Evolutionary conservation across 2,329 filamentous ascomycete species (phyloP), one percentile per base, ranked within the genome.

Genomic region (Leptosphaerulina australis): DNA sequence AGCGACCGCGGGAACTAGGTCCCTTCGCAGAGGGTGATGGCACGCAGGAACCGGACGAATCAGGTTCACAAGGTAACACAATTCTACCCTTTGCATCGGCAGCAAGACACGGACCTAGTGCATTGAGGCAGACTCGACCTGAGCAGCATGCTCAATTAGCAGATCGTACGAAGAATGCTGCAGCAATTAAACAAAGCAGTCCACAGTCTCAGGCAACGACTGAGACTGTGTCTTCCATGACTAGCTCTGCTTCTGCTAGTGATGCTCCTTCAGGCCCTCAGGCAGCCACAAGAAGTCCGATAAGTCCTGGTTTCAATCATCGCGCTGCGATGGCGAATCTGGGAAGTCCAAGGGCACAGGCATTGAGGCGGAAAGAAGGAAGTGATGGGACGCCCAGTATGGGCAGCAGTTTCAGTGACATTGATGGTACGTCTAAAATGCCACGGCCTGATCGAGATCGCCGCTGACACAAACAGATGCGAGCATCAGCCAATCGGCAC

Each of bases 361-460:
- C 49, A 8, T 18, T 47, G 15, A 53, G 49, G 28, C 55, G 50
- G 30, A 66, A 56, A 30, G 67, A 70, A 18, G 68, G 68, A 4
- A 72, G 69, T 34, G 69, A 72, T 34, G 69, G 68, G 1, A 67
- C 67, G 2, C 69, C 68, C 11, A 72, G 69, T 31, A 72, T 72
- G 67, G 88, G 89, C 1, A 93, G 89, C 69, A 92, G 88, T 62
- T 94, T 91, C 64, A 93, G 88, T 72, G 90, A 94, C 74, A 79
- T 95, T 33, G 90, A 93, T 68, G 88, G 88, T 81, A 70, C 59
- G 67, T 63, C n/a, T n/a, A n/a, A n/a, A n/a, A n/a, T n/a, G n/a
- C n/a, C n/a, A n/a, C n/a, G n/a, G n/a, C n/a, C n/a, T n/a, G n/a
- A n/a, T n/a, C n/a, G n/a, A n/a, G n/a, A n/a, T n/a, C n/a, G n/a